These are phyloP conservation scores for Talaromyces sp. DNA, from an alignment of 2,329 filamentous ascomycete species.

Conservation along the genomic window DNA sequence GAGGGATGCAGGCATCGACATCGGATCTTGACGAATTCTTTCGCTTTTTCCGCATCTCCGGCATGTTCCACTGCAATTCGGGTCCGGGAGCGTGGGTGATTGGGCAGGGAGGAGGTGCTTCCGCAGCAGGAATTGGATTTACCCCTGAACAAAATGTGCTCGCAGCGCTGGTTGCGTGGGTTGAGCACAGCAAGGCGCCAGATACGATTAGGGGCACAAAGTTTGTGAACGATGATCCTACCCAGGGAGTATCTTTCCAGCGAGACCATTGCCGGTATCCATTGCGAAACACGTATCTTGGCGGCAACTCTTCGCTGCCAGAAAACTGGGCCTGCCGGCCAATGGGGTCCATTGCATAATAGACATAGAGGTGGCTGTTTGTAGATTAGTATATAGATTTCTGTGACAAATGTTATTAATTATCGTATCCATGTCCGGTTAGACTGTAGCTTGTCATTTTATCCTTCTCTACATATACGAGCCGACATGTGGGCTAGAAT, in stretches of 20 bases:
- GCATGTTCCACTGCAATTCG: slow-evolving; percentile 46
- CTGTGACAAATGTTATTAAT: too few species aligned
- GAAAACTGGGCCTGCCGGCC: not conserved
- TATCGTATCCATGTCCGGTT: too few species aligned
- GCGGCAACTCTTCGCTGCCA: not conserved
- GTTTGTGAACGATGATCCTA: slow-evolving; percentile 16
- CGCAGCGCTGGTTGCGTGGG: slow-evolving; percentile 45
- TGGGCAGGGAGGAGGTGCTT: not conserved
- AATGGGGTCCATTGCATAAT: not conserved
- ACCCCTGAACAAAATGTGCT: slow-evolving; percentile 41
- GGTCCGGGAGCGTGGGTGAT: slow-evolving; percentile 36
- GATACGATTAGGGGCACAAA: slow-evolving; percentile 27
- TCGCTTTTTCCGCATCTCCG: slow-evolving; percentile 48
- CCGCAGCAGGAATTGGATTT: slow-evolving; percentile 21
- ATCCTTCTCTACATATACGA: too few species aligned
- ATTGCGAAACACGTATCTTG: not conserved
- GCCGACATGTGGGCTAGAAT: not conserved
- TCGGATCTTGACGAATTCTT: slow-evolving; percentile 35
- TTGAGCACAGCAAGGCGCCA: slow-evolving; percentile 15
- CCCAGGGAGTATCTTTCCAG: not conserved
- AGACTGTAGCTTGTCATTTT: too few species aligned
- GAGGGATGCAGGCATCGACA: slow-evolving; percentile 29
- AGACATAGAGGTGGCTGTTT: not conserved
- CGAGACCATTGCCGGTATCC: not conserved
- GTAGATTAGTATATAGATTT: not conserved